A percentile compares a stretch with the other conserved stretches of the same genome.
Evolutionary conservation across 2,329 filamentous ascomycete genomes (phyloP).

Genomic region (Xylariaceae sp.): DNA sequence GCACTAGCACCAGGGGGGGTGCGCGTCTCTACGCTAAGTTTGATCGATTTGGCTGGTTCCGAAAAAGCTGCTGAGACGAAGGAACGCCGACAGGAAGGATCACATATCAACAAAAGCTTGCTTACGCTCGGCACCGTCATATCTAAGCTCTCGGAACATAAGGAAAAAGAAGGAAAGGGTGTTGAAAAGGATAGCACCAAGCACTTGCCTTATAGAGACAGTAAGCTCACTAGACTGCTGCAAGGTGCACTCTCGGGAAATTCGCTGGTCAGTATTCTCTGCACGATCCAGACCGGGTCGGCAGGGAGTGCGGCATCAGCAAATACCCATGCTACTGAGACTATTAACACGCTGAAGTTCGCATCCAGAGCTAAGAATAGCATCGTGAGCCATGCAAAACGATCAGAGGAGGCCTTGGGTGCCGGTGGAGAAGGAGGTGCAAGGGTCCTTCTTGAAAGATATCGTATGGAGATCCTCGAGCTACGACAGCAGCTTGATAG

Average conservation of each 20-base stretch:
- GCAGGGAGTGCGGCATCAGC: conserved; percentile 68
- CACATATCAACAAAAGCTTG: conserved; percentile 97
- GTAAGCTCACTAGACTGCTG: conserved; percentile 89
- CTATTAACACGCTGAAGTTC: conserved; percentile 94
- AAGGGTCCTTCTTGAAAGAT: conserved; percentile 84
- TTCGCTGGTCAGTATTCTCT: conserved; percentile 94
- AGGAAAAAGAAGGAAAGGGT: conserved; percentile 73
- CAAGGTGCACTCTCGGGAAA: conserved; percentile 91
- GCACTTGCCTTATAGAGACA: conserved; percentile 94
- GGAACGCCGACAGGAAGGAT: conserved; percentile 88
- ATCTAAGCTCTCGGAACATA: conserved; percentile 82
- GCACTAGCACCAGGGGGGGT: conserved; percentile 81
- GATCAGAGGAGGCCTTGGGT: conserved; percentile 83
- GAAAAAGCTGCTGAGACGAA: conserved; percentile 95
- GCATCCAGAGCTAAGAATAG: conserved; percentile 96
- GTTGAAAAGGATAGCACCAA: conserved; percentile 75
- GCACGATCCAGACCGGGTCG: conserved; percentile 88
- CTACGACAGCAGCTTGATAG: conserved; percentile 76
- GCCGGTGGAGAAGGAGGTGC: conserved; percentile 80
- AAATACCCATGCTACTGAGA: conserved; percentile 79
- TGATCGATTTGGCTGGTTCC: conserved; percentile 95
- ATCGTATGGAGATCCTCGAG: conserved; percentile 87
- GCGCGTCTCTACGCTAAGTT: conserved; percentile 86
- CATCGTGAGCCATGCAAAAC: conserved; percentile 95
- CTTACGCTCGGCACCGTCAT: conserved; percentile 95